Percentiles rank a stretch among this genome's conserved stretches.
Conservation (phyloP, 1,284 basidiomycete species). For the Heterobasidion occidentale region DNA sequence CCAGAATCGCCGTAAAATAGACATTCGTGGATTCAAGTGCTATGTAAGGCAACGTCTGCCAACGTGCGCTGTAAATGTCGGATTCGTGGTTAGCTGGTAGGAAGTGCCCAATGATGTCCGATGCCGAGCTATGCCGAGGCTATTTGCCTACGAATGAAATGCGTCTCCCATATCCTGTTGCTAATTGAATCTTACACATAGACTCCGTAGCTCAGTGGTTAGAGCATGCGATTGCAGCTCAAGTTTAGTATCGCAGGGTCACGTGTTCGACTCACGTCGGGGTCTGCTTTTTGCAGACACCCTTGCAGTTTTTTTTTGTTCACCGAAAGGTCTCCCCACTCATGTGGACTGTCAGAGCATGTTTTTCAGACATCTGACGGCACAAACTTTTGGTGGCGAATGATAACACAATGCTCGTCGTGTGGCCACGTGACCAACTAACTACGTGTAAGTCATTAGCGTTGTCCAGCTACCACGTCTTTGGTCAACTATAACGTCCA, state of each 20-base stretch:
- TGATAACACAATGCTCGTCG: background rate
- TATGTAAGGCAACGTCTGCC: too few relatives aligned
- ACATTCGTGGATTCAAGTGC: too few relatives aligned
- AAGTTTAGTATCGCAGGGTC: slow-evolving; percentile 10
- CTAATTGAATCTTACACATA: too few relatives aligned
- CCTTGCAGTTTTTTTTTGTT: background rate
- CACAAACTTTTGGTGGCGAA: background rate
- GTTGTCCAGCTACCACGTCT: background rate
- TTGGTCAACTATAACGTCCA: slow-evolving; percentile 5
- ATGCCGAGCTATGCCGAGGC: too few relatives aligned
- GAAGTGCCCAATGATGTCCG: too few relatives aligned
- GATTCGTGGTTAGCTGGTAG: too few relatives aligned
- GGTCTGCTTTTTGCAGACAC: slow-evolving; percentile 10
- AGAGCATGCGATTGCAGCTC: slow-evolving; percentile 17
- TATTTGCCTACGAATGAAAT: too few relatives aligned
- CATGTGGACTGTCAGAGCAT: background rate
- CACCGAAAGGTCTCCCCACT: background rate
- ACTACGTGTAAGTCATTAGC: background rate
- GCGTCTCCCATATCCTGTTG: too few relatives aligned
- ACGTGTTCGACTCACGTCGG: slow-evolving; percentile 16
- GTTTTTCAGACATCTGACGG: background rate
- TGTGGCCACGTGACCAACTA: background rate
- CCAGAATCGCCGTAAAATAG: too few relatives aligned
- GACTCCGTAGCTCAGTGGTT: slow-evolving; percentile 17
- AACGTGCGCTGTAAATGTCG: too few relatives aligned